These are phyloP conservation scores for Alnus glutinosa DNA, from an alignment of 306 rosid genomes.

Conservation along the genomic window DNA sequence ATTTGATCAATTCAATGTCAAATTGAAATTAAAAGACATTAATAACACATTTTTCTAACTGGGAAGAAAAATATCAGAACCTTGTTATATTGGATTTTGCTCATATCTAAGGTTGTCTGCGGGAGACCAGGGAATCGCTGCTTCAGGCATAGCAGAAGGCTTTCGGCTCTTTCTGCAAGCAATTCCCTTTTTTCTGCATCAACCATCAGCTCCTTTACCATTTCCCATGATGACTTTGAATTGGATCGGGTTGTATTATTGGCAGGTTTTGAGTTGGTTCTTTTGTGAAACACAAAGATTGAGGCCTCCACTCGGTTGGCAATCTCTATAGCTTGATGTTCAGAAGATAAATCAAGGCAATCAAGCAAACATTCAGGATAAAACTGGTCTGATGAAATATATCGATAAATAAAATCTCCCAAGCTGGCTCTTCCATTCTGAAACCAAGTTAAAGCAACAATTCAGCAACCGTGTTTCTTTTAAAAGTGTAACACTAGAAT, in stretches of 20 bases:
- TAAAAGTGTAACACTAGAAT: neutral
- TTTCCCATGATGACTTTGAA: conserved; percentile 93
- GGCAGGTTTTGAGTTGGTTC: conserved; percentile 52
- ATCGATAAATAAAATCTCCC: conserved; percentile 90
- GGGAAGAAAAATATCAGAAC: conserved; percentile 30
- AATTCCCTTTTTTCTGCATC: conserved; percentile 86
- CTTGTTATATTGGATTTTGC: conserved; percentile 96
- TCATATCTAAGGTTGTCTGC: conserved; percentile 83
- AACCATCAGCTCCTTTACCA: conserved; percentile 90
- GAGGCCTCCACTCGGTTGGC: conserved; percentile 85
- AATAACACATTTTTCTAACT: neutral
- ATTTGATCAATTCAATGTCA: conserved; percentile 7
- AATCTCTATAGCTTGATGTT: conserved; percentile 92
- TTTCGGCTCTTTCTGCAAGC: conserved; percentile 91
- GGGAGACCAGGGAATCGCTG: conserved; percentile 93
- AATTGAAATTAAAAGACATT: conserved; percentile 1
- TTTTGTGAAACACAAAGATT: conserved; percentile 70
- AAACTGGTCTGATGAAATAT: conserved; percentile 84
- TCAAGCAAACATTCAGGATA: conserved; percentile 80
- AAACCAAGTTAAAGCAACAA: conserved; percentile 33
- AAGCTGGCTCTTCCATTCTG: conserved; percentile 84
- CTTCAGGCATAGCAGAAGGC: conserved; percentile 75
- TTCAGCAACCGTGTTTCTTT: neutral
- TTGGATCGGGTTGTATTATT: conserved; percentile 40
- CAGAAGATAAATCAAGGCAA: conserved; percentile 86